These are phyloP conservation scores for Diaporthe ampelina DNA, from an alignment of 2,329 filamentous ascomycete genomes.

Conservation along the genomic window DNA sequence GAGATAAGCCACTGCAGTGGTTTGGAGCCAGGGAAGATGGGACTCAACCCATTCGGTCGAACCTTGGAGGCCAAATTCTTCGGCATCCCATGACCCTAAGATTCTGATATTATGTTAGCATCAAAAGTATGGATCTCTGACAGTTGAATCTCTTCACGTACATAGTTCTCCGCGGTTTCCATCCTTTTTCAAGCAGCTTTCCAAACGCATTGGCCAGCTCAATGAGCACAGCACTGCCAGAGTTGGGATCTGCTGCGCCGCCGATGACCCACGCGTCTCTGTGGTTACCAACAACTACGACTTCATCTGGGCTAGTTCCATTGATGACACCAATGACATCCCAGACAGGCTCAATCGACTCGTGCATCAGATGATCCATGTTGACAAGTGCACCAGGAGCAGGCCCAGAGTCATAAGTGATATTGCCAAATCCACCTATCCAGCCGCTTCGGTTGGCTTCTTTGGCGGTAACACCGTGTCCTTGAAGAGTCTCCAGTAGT, in stretches of 20 bases:
- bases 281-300: conserved; percentile 88
- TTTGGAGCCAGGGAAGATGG: conserved; percentile 62
- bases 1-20: conserved; percentile 26
- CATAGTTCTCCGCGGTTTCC: conserved; percentile 86
- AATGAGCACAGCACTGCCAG: conserved; percentile 83
- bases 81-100: conserved; percentile 86
- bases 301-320: conserved; percentile 82
- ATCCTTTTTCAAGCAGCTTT: conserved; percentile 76
- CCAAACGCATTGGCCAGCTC: conserved; percentile 84
- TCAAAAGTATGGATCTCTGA: background rate
- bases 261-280: conserved; percentile 81
- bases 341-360: conserved; percentile 77
- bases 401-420: conserved; percentile 23
- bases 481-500: conserved; percentile 3
- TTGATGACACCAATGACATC: conserved; percentile 95
- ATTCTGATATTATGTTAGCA: conserved; percentile 65
- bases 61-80: conserved; percentile 89
- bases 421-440: conserved; percentile 3
- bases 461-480: conserved; percentile 4
- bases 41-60: conserved; percentile 96
- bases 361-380: conserved; percentile 19
- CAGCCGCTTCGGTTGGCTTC: conserved; percentile 26
- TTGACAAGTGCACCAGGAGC: conserved; percentile 9
- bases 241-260: conserved; percentile 85
- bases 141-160: background rate